Base-by-base conservation (phyloP, 306 rosid genomes). In the Mimosa bimucronata region DNA sequence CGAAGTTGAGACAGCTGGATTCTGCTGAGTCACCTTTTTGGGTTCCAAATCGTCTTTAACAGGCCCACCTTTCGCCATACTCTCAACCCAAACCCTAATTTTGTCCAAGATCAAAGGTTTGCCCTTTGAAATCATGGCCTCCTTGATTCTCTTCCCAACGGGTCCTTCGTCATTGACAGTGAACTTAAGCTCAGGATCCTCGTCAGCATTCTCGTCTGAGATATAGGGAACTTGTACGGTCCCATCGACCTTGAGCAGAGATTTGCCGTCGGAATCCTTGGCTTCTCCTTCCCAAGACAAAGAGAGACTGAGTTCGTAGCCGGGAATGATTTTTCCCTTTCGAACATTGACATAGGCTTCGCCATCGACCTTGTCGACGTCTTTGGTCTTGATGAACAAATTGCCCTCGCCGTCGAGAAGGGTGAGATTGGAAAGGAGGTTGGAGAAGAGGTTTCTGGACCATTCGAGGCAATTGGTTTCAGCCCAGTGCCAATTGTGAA, bases 401-500 rank as follows among this genome's bases (percentile, higher is more conserved):
- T 81, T 50, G 21, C 88, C 92, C 29, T 93, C 99, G 52, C 97
- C 99, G 23, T 87, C 76, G 15, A 95, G 92, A 46, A 95, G 40
- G 2, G 83, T 42, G 79, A 92, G 94, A 28, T 88, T 28, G 31
- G 90, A 75, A 68, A 95, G 97, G 15, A 90, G 99, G 57, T 83
- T 83, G 76, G 85, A 44, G 79, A 95, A 85, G 73, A 90, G 81
- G 78, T 82, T 79, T 11, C 88, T 91, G 7, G 97, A 89, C 99
- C 99, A 95, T 61, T 88, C 97, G 11, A 95, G 86, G 76, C 99
- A 95, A 53, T 95, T 87, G 8, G 98, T 95, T 84, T 95, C 99
- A 0, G 98, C 48, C 99, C 99, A 95, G 88, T 95, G 99, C 99
- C 99, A 95, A 87, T 95, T 95, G 83, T 95, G 98, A 52, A 95